These are phyloP conservation scores for Chlorella sp. DNA, from an alignment of 139 green algal genomes.

Conservation along the genomic window DNA sequence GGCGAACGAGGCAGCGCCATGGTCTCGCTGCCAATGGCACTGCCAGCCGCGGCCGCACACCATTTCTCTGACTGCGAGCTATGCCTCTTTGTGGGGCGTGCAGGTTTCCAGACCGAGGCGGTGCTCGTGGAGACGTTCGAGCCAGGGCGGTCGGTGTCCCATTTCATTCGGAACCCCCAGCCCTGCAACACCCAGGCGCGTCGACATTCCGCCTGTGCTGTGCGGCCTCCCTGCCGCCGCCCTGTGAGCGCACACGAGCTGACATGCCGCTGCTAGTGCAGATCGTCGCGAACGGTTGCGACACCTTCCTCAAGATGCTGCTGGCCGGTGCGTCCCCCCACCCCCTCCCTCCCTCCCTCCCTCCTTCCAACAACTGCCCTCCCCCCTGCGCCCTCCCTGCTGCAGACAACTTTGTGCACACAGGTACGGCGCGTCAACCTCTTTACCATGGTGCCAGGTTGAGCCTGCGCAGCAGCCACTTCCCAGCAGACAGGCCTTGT, in stretches of 20 bases:
- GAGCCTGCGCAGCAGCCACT: too few species aligned
- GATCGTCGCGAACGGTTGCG: slow-evolving; percentile 78
- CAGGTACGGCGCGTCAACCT: too few species aligned
- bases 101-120: slow-evolving; percentile 31
- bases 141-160: slow-evolving; percentile 60
- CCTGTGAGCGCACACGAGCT: background rate
- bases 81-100: too few species aligned
- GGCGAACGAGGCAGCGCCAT: too few species aligned
- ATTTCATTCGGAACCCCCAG: slow-evolving; percentile 60
- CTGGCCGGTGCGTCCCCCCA: slow-evolving; percentile 37
- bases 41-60: too few species aligned
- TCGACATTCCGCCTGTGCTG: background rate
- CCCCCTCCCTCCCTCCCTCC: background rate
- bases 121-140: slow-evolving; percentile 95
- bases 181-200: slow-evolving; percentile 59
- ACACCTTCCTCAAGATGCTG: slow-evolving; percentile 91
- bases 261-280: slow-evolving; percentile 1
- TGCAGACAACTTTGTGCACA: slow-evolving; percentile 89
- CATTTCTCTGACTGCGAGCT: too few species aligned
- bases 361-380: too few species aligned
- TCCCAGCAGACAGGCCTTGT: too few species aligned
- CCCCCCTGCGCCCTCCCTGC: too few species aligned
- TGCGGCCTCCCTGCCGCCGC: background rate
- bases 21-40: too few species aligned
- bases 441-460: too few species aligned